A percentile compares a stretch with the other conserved stretches of the same genome.
Conservation (phyloP, 139 green algal species). For the Asterochloris sp. region DNA sequence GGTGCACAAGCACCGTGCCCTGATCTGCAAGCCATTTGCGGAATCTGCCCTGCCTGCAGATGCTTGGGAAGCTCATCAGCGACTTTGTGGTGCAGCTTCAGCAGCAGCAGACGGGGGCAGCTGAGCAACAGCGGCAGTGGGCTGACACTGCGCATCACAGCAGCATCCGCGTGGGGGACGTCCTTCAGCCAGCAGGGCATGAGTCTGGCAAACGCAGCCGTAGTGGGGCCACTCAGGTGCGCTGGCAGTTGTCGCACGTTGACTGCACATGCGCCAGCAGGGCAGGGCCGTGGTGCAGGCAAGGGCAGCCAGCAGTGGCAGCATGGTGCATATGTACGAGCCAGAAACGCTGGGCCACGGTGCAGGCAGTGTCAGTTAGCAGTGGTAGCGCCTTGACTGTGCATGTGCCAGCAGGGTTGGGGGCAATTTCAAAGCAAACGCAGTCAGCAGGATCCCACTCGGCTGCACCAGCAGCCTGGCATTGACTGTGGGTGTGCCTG, state of each 20-base stretch:
- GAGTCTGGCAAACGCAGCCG: too few relatives aligned
- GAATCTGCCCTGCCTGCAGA: constrained; percentile 18
- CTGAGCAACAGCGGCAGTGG: neutral
- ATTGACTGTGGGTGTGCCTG: neutral
- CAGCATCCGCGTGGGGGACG: too few relatives aligned
- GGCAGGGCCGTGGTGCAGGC: too few relatives aligned
- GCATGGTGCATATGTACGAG: too few relatives aligned
- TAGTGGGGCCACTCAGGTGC: too few relatives aligned
- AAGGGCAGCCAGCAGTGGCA: neutral
- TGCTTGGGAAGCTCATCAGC: constrained; percentile 41
- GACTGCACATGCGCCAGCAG: too few relatives aligned
- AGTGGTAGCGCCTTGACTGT: neutral
- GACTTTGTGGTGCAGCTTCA: constrained; percentile 18
- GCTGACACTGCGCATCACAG: neutral
- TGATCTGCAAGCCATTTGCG: too few relatives aligned
- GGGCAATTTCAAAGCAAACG: neutral
- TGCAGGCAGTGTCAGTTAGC: neutral
- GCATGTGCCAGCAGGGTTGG: neutral
- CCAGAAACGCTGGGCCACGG: neutral
- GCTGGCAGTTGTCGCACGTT: too few relatives aligned
- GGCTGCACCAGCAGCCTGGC: neutral
- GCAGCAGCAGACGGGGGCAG: constrained; percentile 5
- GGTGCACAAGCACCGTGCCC: too few relatives aligned
- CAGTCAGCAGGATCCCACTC: neutral
- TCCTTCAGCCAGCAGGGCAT: too few relatives aligned